phyloP scores from a whole-genome alignment of 768 basidiomycete genomes.

The Baorangia bicolor region DNA sequence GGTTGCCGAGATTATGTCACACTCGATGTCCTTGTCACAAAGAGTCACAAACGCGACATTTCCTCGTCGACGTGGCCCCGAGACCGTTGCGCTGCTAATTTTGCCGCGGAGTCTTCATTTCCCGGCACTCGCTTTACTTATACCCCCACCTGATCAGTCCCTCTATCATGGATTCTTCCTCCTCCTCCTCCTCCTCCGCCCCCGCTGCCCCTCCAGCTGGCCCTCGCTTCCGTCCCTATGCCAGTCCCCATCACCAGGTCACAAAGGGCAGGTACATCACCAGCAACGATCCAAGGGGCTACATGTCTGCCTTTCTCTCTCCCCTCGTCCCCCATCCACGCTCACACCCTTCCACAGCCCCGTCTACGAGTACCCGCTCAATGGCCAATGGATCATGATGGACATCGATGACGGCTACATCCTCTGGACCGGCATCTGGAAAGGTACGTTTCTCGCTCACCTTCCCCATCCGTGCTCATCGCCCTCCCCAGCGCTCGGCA shows the following conservation, averaged over 20 bases:
- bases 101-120: constrained; percentile 32
- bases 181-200: constrained; percentile 37
- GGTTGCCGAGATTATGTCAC: constrained; percentile 35
- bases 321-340: not conserved
- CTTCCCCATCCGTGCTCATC: constrained; percentile 8
- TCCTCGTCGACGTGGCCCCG: constrained; percentile 39
- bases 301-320: constrained; percentile 58
- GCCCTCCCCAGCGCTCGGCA: constrained; percentile 62
- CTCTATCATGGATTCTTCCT: constrained; percentile 42
- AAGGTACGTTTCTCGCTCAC: constrained; percentile 50
- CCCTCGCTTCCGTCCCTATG: constrained; percentile 62
- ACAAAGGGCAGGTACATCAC: constrained; percentile 88
- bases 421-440: constrained; percentile 93
- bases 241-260: constrained; percentile 76
- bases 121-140: constrained; percentile 21
- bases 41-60: constrained; percentile 29
- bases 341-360: constrained; percentile 45
- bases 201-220: constrained; percentile 25
- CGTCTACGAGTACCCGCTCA: constrained; percentile 87
- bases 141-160: constrained; percentile 16
- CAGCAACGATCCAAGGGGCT: constrained; percentile 84
- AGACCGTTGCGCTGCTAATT: constrained; percentile 31
- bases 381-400: constrained; percentile 94
- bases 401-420: constrained; percentile 93
- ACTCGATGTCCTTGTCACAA: constrained; percentile 27